Base-by-base conservation (phyloP, 805 yeast species). In the Komagataella mondaviorum region DNA sequence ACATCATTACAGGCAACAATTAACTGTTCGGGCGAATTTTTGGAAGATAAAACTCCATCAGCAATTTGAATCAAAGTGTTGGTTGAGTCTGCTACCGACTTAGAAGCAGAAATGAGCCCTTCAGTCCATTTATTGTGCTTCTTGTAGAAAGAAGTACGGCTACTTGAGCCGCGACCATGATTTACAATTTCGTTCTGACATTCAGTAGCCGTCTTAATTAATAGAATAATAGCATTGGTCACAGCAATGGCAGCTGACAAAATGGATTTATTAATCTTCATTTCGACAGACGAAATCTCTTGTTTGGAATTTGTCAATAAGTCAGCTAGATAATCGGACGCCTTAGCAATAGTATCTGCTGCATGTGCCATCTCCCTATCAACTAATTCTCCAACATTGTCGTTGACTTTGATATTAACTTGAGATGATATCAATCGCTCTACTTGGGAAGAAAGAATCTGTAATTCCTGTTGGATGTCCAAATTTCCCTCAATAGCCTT, bases 61-160 rank as follows among this genome's bases (percentile, higher is more conserved):
- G 96, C 95, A n/a, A 88, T 84, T 54, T 78, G 78, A 54, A 88
- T 88, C 55, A 88, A 73, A n/a, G 83, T 70, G 59, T 82, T 84
- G 2, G 96, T 89, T 1, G 96, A 79, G 2, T 78, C 78, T 1
- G 95, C 96, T 45, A 88, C 93, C 1, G 91, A 82, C 59, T 84
- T 83, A 1, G 96, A 88, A 16, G 96, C 96, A 54, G 95, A 85
- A 30, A 88, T 81, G 52, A 88, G 78, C 20, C 96, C 96, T 66
- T 89, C 95, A 0, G 96, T 87, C 96, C 96, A 88, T 59, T 91
- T 76, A 65, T 82, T 88, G 64, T 88, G 85, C 66, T 87, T 88
- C 63, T 83, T 85, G 68, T 89, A 89, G 64, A 83, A 88, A 47
- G 85, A 85, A 12, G 88, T 78, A 53, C 80, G 72, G 1, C 87